phyloP scores from a whole-genome alignment of 208 protist species.

The Acanthamoeba lenticulata region DNA sequence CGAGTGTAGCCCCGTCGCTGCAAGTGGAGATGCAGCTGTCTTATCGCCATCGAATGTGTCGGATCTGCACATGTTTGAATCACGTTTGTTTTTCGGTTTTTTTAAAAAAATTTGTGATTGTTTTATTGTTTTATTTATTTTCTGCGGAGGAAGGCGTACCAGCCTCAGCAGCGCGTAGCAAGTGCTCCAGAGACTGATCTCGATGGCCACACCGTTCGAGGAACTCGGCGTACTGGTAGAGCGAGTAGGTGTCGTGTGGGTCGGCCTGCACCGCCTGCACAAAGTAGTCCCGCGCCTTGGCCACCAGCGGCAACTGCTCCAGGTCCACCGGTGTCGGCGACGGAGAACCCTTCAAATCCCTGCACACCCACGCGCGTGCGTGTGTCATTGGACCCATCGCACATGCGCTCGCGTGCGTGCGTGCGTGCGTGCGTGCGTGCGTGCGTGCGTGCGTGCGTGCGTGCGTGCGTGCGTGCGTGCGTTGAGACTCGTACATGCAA shows the following conservation, averaged over 20 bases:
- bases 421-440: background rate
- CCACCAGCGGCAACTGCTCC: background rate
- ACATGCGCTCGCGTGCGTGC: background rate
- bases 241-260: constrained; percentile 32
- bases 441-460: background rate
- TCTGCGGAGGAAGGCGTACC: background rate
- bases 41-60: background rate
- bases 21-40: background rate
- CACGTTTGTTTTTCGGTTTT: too few species aligned
- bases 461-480: background rate
- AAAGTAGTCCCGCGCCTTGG: background rate
- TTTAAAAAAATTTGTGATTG: too few species aligned
- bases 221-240: background rate
- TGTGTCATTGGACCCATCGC: background rate
- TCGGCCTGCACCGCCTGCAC: background rate
- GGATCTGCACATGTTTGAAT: background rate
- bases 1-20: background rate
- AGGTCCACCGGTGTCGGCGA: background rate
- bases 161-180: background rate
- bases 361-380: background rate
- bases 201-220: background rate
- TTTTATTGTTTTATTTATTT: background rate
- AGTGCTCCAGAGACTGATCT: background rate
- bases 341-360: too few species aligned
- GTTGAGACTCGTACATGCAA: background rate